Evolutionary conservation across 495 filamentous ascomycete species (phyloP), one percentile per base, ranked within the genome.

Genomic region (Hyaloscypha variabilis): DNA sequence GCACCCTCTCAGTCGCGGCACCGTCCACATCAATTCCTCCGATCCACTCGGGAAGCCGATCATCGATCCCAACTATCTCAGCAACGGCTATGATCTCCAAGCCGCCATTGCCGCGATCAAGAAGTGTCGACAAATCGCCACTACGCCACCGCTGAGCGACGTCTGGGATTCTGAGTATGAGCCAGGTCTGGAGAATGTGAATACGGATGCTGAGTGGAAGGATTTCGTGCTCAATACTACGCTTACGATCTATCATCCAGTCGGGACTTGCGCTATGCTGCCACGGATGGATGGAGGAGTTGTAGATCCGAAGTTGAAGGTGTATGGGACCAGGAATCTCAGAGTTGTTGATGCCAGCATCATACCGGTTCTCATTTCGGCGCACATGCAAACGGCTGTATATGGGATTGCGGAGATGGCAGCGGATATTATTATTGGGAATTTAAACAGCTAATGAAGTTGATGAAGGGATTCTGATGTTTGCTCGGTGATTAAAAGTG

Each of bases 341-440:
- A 68, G 85, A 59, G 77, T 87, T 0, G 81, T 84, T 0, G 84
- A 87, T 67, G 85, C 84, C 0, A 85, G 82, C 67, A 70, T 86
- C 21, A 78, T 88, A 82, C 8, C 84, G 0, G 52, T 85, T 23
- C 73, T 79, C 59, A 73, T 79, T 8, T 63, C 67, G 10, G 83
- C 77, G 0, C 83, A 86, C 71, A 80, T 86, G 28, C 76, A 79
- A 71, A 76, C 78, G 4, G 73, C 74, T 2, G 82, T 86, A 11
- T 87, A 85, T 74, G 82, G 81, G 0, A 75, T 86, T 24, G 85
- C 82, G 0, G 85, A 88, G 73, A 73, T 77, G 67, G 83, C 81
- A 19, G 82, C 83, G 6, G 83, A 85, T 73, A 61, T 85, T 3
- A 83, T 87, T 69, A 83, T 83, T 73, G 75, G 49, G 59, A 31